A percentile compares a stretch with the other conserved stretches of the same genome.
Evolutionary conservation across 768 basidiomycete genomes (phyloP).

Genomic region (Strobilomyces echinocephalus): DNA sequence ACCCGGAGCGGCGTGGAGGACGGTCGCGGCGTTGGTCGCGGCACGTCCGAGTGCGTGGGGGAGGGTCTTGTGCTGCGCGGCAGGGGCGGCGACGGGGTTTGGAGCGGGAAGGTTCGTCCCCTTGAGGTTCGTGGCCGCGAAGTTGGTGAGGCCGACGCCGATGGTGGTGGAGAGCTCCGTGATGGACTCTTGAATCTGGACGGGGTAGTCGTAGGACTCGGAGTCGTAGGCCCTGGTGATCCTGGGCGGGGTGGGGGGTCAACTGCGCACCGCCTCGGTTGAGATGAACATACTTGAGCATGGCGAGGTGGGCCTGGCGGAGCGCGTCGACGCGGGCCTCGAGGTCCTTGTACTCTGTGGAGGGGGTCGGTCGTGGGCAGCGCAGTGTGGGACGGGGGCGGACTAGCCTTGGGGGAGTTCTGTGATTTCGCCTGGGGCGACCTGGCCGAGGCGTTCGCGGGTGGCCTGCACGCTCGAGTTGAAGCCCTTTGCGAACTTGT

Average conservation of each 20-base stretch:
- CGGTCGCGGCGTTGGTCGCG: constrained; percentile 53
- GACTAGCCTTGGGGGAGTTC: constrained; percentile 80
- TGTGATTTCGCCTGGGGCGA: constrained; percentile 89
- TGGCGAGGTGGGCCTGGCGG: constrained; percentile 62
- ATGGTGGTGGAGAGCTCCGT: constrained; percentile 67
- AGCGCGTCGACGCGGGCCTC: constrained; percentile 94
- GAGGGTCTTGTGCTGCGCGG: constrained; percentile 86
- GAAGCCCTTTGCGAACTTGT: constrained; percentile 74
- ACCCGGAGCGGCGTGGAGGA: constrained; percentile 41
- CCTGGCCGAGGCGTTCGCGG: constrained; percentile 83
- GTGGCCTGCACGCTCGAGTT: constrained; percentile 82
- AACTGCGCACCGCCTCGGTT: background rate
- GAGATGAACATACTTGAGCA: constrained; percentile 64
- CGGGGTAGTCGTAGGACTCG: constrained; percentile 88
- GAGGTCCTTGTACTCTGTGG: constrained; percentile 91
- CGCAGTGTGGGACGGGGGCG: background rate
- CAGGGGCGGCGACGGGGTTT: constrained; percentile 47
- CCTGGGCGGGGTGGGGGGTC: constrained; percentile 35
- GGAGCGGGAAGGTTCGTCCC: constrained; percentile 84
- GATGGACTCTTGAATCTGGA: constrained; percentile 80
- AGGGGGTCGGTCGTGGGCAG: too few relatives aligned
- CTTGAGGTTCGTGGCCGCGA: constrained; percentile 84
- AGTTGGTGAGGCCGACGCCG: constrained; percentile 70
- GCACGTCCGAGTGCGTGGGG: constrained; percentile 91
- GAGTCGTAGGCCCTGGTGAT: constrained; percentile 85